Conservation (phyloP, 2,329 filamentous ascomycete species). For the Thermothelomyces thermophilus region DNA sequence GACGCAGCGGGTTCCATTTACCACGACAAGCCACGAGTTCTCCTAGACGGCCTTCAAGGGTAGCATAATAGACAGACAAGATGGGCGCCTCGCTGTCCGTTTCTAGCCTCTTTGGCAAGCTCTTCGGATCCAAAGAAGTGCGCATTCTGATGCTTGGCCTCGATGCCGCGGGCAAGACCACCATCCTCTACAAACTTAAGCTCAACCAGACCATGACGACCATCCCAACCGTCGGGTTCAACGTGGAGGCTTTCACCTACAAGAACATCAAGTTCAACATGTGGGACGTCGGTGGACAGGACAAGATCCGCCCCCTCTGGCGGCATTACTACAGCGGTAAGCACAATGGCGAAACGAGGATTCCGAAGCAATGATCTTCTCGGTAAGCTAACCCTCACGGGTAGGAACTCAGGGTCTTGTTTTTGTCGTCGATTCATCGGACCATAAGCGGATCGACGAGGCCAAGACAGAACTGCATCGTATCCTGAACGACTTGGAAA, state of each 20-base stretch:
- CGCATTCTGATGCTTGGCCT: constrained; percentile 95
- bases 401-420: constrained; percentile 92
- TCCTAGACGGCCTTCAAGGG: constrained; percentile 3
- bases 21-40: background rate
- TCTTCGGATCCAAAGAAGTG: constrained; percentile 99
- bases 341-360: constrained; percentile 22
- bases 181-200: constrained; percentile 98
- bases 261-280: constrained; percentile 99
- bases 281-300: constrained; percentile 97
- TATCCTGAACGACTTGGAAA: constrained; percentile 96
- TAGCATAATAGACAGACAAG: constrained; percentile 31
- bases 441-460: constrained; percentile 85
- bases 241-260: constrained; percentile 97
- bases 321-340: constrained; percentile 88
- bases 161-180: constrained; percentile 97
- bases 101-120: constrained; percentile 96
- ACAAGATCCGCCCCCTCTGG: constrained; percentile 97
- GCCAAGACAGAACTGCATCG: constrained; percentile 89
- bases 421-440: constrained; percentile 96
- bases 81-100: constrained; percentile 79
- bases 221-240: constrained; percentile 97
- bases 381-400: background rate
- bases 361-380: too few relatives aligned
- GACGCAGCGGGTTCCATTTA: background rate
- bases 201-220: constrained; percentile 97